Base-by-base conservation (phyloP, 768 basidiomycete genomes). In the Pleurotus tuber-regium region DNA sequence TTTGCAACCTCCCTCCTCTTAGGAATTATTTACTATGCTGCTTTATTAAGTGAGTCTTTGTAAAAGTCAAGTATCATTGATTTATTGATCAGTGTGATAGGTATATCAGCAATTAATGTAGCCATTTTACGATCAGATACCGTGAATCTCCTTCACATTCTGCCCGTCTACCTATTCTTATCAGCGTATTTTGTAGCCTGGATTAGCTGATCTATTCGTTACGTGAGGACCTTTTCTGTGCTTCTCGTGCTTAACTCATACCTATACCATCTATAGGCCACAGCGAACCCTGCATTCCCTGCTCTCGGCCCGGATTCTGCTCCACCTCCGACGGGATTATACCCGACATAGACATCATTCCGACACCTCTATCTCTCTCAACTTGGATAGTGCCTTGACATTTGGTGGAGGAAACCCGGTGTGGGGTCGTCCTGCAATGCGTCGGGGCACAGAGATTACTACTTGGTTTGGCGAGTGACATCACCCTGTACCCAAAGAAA, bases 281-380 rank as follows among this genome's bases (percentile, higher is more conserved):
- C 51, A 52, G 35, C 26, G 28, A 4, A 28, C 43, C 4, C 41
- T 52, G 26, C 51, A 52, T 35, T 36, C 39, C 3, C 12, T 52
- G 11, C 51, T 52, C 26, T 52, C 51, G n/a, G 31, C 50, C 23
- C 35, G 50, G 24, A 24, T 52, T 18, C 24, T 44, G 8, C 42
- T 52, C 12, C 26, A 52, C 24, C 33, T 44, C 21, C 51, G 42
- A 28, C 31, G 21, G 14, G 30, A 30, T 23, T 48, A 28, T 11
- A 30, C 46, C n/a, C 46, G 31, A n/a, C 46, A 21, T 12, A 29
- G 35, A 35, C 31, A 21, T n/a, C 23, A 29, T 30, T 48, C 18
- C 29, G n/a, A n/a, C n/a, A n/a, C n/a, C n/a, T n/a, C n/a, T n/a
- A n/a, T n/a, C n/a, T n/a, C n/a, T n/a, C n/a, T n/a, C n/a, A n/a